phyloP scores from a whole-genome alignment of 345 rosid genomes.

The Excoecaria agallocha region DNA sequence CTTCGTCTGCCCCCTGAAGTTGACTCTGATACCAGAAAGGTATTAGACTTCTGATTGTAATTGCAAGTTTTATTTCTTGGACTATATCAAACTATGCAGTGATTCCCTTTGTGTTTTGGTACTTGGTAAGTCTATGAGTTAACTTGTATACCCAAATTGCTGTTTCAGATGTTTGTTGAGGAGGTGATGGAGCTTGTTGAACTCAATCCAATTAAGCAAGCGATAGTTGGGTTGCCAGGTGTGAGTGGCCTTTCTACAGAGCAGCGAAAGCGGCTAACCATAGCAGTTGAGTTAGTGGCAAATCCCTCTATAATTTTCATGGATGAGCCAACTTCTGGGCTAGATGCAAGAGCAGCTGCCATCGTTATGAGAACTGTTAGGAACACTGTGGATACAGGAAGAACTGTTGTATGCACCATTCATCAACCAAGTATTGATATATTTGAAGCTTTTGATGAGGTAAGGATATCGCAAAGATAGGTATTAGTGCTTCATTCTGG shows the following conservation, averaged over 20 bases:
- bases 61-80: no score
- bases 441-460: not conserved
- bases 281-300: not conserved
- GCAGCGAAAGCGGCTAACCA: not conserved
- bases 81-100: no score
- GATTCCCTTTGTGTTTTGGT: no score
- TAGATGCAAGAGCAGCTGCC: constrained; percentile 2
- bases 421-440: not conserved
- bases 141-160: no score
- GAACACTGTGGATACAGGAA: not conserved
- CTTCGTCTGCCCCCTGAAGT: constrained; percentile 1
- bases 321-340: not conserved
- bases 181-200: not conserved
- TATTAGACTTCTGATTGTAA: not conserved
- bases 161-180: not conserved
- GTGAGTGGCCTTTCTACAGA: not conserved
- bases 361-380: not conserved
- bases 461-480: not conserved
- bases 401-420: not conserved
- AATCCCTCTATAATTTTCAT: not conserved
- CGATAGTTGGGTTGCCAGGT: not conserved
- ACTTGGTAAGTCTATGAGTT: no score
- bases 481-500: not conserved
- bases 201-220: not conserved
- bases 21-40: not conserved